Percentiles rank a stretch among this genome's conserved stretches.
Conservation (phyloP, 495 filamentous ascomycete species). For the Hypoxylon crocopeplum region DNA sequence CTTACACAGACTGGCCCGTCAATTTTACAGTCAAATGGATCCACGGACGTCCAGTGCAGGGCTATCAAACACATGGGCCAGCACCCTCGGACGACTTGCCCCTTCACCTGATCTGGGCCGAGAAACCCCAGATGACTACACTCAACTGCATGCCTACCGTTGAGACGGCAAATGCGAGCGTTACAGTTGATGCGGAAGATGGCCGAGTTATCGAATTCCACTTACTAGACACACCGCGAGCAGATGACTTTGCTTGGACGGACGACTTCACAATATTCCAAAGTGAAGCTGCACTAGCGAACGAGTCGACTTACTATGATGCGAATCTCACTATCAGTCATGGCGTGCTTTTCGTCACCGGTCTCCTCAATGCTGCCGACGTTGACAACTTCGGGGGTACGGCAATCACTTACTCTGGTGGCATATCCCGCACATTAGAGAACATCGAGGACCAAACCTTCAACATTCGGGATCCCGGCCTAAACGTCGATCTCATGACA, state of each 20-base stretch:
- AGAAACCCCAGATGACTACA: slow-evolving; percentile 24
- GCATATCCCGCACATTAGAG: slow-evolving; percentile 17
- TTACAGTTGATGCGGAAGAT: slow-evolving; percentile 41
- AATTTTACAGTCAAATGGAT: slow-evolving; percentile 50
- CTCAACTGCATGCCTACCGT: slow-evolving; percentile 46
- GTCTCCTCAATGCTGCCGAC: slow-evolving; percentile 43
- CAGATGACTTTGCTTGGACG: slow-evolving; percentile 29
- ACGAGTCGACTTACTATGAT: not conserved
- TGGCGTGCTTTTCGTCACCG: slow-evolving; percentile 44
- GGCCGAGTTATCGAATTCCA: slow-evolving; percentile 40
- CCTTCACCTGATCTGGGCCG: slow-evolving; percentile 36
- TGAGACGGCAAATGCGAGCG: slow-evolving; percentile 40
- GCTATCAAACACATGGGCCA: not conserved
- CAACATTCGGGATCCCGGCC: slow-evolving; percentile 45
- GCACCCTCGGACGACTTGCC: not conserved
- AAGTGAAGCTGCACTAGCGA: not conserved
- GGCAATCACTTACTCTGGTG: not conserved
- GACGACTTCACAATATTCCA: slow-evolving; percentile 35
- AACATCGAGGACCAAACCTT: slow-evolving; percentile 45
- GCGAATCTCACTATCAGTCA: slow-evolving; percentile 32
- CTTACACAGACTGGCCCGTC: slow-evolving; percentile 23
- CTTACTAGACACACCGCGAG: slow-evolving; percentile 31
- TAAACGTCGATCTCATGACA: slow-evolving; percentile 52
- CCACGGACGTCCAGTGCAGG: slow-evolving; percentile 28
- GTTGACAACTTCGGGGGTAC: not conserved